These are phyloP conservation scores for Dimargaris cristalligena DNA, from an alignment of 192 early-diverging fungal species.

Conservation along the genomic window DNA sequence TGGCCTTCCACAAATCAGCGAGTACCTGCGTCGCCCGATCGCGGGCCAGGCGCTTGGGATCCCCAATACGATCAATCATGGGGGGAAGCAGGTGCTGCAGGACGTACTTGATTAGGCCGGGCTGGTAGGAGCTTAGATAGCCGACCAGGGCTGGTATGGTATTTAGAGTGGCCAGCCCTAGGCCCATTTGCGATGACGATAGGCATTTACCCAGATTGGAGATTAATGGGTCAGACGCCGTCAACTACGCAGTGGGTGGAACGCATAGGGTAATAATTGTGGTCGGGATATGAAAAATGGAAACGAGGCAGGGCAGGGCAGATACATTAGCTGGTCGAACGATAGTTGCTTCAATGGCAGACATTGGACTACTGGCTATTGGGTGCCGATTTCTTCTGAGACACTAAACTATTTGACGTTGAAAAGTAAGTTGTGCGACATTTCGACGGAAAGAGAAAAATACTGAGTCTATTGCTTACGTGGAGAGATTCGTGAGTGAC, in stretches of 20 bases:
- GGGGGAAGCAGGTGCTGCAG: background rate
- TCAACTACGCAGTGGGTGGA: background rate
- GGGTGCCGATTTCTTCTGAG: background rate
- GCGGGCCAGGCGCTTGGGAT: background rate
- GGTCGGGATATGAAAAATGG: background rate
- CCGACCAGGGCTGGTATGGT: background rate
- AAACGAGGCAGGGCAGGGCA: background rate
- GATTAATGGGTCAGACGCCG: background rate
- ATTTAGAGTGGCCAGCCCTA: slow-evolving; percentile 4
- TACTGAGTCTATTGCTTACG: background rate
- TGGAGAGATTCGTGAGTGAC: background rate
- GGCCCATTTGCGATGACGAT: background rate
- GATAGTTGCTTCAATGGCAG: background rate
- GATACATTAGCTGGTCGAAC: background rate
- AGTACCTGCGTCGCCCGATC: slow-evolving; percentile 7
- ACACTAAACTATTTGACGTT: background rate
- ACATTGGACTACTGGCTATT: background rate
- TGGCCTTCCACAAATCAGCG: background rate
- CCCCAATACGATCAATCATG: slow-evolving; percentile 2
- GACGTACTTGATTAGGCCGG: background rate
- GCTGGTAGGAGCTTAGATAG: slow-evolving; percentile 1
- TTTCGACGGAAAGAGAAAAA: background rate
- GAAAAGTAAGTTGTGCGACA: background rate
- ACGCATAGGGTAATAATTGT: background rate
- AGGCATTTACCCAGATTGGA: slow-evolving; percentile 3